phyloP scores from a whole-genome alignment of 2,329 filamentous ascomycete species.

The Penicillium sp. region DNA sequence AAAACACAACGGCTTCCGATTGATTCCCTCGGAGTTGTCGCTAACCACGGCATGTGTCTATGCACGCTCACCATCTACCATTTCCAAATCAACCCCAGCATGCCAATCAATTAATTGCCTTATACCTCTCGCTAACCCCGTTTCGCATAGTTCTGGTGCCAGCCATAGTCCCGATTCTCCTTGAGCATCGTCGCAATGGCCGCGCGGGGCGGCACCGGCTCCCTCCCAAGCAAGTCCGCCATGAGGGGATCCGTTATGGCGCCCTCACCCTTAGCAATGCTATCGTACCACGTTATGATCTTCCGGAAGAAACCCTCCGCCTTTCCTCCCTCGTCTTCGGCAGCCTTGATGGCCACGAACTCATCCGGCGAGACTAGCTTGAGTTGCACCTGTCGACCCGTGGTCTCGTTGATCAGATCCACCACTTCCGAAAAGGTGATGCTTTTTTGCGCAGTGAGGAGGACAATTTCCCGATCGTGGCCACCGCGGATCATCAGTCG shows the following conservation, averaged over 20 bases:
- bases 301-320: slow-evolving; percentile 37
- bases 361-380: slow-evolving; percentile 36
- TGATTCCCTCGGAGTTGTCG: too few species aligned
- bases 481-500: slow-evolving; percentile 47
- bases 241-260: slow-evolving; percentile 44
- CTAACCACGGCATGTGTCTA: too few species aligned
- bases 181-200: slow-evolving; percentile 30
- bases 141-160: slow-evolving; percentile 47
- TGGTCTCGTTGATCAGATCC: slow-evolving; percentile 39
- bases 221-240: slow-evolving; percentile 45
- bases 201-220: slow-evolving; percentile 42
- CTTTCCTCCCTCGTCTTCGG: slow-evolving; percentile 40
- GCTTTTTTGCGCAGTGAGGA: slow-evolving; percentile 40
- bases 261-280: slow-evolving; percentile 46
- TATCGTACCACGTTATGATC: slow-evolving; percentile 48
- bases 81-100: background rate
- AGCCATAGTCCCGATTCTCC: slow-evolving; percentile 39
- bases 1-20: too few species aligned
- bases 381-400: slow-evolving; percentile 32
- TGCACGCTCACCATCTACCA: background rate
- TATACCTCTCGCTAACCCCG: slow-evolving; percentile 10
- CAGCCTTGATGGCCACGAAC: slow-evolving; percentile 32
- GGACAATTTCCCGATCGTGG: slow-evolving; percentile 36
- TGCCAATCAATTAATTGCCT: background rate
- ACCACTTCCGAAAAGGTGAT: slow-evolving; percentile 38